Conservation (phyloP, 106 monocot species). For the Iris macrosiphon region DNA sequence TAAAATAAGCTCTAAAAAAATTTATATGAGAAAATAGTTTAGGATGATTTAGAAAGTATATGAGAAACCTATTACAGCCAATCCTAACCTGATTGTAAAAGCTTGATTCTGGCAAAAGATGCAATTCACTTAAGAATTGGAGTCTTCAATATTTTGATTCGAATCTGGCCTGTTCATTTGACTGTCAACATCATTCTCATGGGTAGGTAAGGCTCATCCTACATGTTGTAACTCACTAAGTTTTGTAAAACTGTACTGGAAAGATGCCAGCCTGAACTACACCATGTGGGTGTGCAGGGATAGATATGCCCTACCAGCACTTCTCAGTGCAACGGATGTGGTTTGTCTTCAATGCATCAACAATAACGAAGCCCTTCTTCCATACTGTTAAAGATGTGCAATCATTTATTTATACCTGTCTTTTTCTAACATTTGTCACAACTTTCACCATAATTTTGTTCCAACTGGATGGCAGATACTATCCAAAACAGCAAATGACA, state of each 20-base stretch:
- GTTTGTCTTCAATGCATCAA: conserved; percentile 3
- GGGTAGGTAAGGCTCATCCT: too few species aligned
- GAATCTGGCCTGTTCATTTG: background rate
- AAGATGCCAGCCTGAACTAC: background rate
- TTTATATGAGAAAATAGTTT: too few species aligned
- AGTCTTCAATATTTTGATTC: background rate
- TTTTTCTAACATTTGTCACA: too few species aligned
- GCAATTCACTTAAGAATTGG: background rate
- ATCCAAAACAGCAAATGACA: conserved; percentile 54
- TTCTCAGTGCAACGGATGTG: background rate
- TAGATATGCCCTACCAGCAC: background rate
- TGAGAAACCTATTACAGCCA: too few species aligned
- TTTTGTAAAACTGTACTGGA: too few species aligned
- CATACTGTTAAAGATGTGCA: background rate
- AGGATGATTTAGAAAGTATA: too few species aligned
- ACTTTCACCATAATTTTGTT: background rate
- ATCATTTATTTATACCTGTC: background rate
- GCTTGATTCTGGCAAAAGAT: background rate
- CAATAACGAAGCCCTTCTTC: background rate
- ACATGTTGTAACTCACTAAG: too few species aligned
- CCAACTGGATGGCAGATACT: conserved; percentile 43
- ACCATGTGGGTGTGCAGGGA: conserved; percentile 15
- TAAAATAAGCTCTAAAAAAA: too few species aligned
- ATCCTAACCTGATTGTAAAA: background rate
- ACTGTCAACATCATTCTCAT: too few species aligned